Conservation (phyloP, 345 rosid genomes). For the Toxicodendron radicans region DNA sequence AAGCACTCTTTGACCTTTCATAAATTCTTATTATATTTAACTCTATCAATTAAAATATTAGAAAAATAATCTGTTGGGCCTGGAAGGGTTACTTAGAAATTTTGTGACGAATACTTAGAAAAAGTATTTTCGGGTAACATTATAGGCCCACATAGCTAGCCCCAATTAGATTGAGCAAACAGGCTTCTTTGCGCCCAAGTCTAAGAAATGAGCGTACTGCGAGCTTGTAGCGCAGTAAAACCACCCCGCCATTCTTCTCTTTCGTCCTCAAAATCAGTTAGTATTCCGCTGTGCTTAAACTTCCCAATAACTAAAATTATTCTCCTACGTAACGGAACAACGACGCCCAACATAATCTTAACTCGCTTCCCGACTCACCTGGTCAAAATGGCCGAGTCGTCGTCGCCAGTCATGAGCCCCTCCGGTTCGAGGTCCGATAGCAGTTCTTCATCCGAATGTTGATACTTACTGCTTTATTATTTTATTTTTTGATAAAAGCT, state of each 20-base stretch:
- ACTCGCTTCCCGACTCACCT: slow-evolving; percentile 25
- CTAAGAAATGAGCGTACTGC: slow-evolving; percentile 10
- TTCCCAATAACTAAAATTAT: slow-evolving; percentile 5
- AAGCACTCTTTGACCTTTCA: too few species aligned
- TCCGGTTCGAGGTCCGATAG: slow-evolving; percentile 25
- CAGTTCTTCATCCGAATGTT: background rate
- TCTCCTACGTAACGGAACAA: background rate
- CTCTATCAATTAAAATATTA: too few species aligned
- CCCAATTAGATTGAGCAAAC: background rate
- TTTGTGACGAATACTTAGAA: too few species aligned
- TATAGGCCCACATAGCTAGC: too few species aligned
- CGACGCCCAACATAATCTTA: background rate
- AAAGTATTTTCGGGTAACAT: too few species aligned
- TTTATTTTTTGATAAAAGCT: background rate
- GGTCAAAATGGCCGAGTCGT: slow-evolving; percentile 14
- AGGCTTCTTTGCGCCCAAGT: background rate
- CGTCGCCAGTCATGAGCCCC: slow-evolving; percentile 6
- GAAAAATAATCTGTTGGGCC: too few species aligned
- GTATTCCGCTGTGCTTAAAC: background rate
- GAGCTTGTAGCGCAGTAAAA: slow-evolving; percentile 6
- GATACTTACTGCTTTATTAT: background rate
- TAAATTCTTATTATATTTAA: too few species aligned
- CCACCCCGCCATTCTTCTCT: background rate
- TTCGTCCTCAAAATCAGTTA: background rate
- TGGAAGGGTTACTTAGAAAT: too few species aligned